Evolutionary conservation across 768 basidiomycete species (phyloP), one percentile per base, ranked within the genome.

Genomic region (Mycena floridula): DNA sequence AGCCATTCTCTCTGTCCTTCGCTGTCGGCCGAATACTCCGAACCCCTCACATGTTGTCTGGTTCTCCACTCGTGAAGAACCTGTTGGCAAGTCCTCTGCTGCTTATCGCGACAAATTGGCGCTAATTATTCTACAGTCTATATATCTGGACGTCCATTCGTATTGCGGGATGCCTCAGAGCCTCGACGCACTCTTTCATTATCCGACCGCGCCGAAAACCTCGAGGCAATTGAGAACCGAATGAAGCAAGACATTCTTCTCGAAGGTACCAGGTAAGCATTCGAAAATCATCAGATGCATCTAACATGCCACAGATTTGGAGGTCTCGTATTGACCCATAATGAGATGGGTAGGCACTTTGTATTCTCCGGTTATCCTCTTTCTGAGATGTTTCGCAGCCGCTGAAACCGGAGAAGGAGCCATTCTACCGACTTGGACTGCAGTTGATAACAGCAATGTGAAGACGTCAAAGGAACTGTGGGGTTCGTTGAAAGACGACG

Each of bases 21-120:
- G 83, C 26, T 87, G 85, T 51, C 69, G 84, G 23, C 88, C 88
- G 7, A 77, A 74, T 43, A 74, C 72, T 25, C 55, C 65, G 3
- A 72, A 81, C 49, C 76, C 82, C 9, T 79, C 84, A 2, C 85
- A 81, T 54, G 89, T 89, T 3, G 83, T 95, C 23, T 99, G 93
- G 92, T 91, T 98, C 63, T 96, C 88, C 23, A 96, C 95, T 11
- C 76, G 96, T 53, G 96, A 99, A 63, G 96, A 98, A 59, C 93
- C 94, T 4, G 80, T 95, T 42, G 80, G 92, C 91, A 62, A 49
- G 82, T 70, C 22, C 16, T 43, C 16, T 23, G 11, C 15, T 12
- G 30, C 15, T 45, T 40, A 30, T 42, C 43, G 20, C 39, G 25
- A 13, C 32, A 46, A n/a, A 30, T 37, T 39, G 16, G 37, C 40